Percentiles rank a stretch among this genome's conserved stretches.
Evolutionary conservation across 306 rosid species (phyloP).

Genomic region (Medicago arabica): DNA sequence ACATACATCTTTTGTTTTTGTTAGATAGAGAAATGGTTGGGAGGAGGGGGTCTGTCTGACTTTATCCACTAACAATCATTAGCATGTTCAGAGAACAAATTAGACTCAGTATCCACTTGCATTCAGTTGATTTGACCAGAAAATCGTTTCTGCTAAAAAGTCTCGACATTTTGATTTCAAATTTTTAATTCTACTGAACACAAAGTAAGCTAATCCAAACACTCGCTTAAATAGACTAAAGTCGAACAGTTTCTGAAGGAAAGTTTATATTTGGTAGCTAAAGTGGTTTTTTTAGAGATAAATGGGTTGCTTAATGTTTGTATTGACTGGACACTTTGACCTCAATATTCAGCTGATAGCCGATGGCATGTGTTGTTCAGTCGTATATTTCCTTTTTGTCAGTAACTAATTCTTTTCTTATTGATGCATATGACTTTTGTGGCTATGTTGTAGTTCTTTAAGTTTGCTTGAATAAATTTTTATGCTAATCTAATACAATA

Average conservation of each 20-base stretch:
- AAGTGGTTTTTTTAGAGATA: neutral
- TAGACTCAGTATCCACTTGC: neutral
- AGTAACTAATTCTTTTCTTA: neutral
- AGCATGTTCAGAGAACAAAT: neutral
- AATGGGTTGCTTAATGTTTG: conserved; percentile 7
- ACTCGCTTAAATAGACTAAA: neutral
- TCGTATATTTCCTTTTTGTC: neutral
- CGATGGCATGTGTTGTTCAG: neutral
- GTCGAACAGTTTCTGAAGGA: conserved; percentile 10
- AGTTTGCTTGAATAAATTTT: conserved; percentile 24
- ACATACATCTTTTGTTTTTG: neutral
- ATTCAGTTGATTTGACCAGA: conserved; percentile 8
- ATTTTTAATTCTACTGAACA: neutral
- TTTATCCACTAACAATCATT: neutral
- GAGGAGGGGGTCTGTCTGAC: neutral
- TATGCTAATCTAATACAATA: conserved; percentile 6
- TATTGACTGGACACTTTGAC: conserved; percentile 22
- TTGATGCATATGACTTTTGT: conserved; percentile 20
- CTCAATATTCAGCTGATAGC: conserved; percentile 7
- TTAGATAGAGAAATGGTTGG: conserved; percentile 13
- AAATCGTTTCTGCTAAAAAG: neutral
- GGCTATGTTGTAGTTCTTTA: conserved; percentile 28
- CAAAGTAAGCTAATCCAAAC: conserved; percentile 10
- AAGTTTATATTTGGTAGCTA: conserved; percentile 17
- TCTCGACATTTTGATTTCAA: neutral